Conservation (phyloP, 1,284 basidiomycete species). For the Omphalotus olearius region DNA sequence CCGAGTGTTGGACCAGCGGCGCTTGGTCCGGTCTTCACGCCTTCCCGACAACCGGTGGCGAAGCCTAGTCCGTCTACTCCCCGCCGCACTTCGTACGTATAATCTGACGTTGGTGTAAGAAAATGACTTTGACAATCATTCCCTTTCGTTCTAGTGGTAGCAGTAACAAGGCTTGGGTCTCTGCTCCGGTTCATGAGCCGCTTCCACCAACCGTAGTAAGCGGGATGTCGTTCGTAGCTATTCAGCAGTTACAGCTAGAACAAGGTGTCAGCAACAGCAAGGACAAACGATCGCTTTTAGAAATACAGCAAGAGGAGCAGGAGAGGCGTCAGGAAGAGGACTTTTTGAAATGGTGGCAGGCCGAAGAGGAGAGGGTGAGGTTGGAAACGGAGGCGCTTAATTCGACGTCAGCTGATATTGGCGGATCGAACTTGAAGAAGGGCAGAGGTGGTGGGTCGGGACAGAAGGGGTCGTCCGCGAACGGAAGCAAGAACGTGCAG, state of each 20-base stretch:
- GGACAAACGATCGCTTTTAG: slow-evolving; percentile 62
- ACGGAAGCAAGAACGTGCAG: neutral
- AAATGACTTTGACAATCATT: slow-evolving; percentile 2
- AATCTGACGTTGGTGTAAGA: neutral
- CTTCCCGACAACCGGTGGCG: slow-evolving; percentile 38
- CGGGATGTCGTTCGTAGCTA: slow-evolving; percentile 71
- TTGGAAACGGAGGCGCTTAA: slow-evolving; percentile 33
- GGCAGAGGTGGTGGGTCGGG: no score
- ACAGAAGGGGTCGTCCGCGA: no score
- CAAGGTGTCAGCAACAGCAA: slow-evolving; percentile 37
- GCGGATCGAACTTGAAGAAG: no score
- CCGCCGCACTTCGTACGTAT: slow-evolving; percentile 36
- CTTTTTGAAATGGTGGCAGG: slow-evolving; percentile 84
- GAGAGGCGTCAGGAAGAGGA: slow-evolving; percentile 64
- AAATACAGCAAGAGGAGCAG: slow-evolving; percentile 84
- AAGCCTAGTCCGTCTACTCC: slow-evolving; percentile 16
- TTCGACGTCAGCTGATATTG: no score
- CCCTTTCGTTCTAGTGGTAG: slow-evolving; percentile 29
- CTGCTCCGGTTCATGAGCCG: slow-evolving; percentile 41
- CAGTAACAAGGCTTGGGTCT: slow-evolving; percentile 51
- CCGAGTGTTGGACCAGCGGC: slow-evolving; percentile 24
- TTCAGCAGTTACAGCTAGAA: slow-evolving; percentile 75
- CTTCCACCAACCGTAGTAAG: slow-evolving; percentile 27
- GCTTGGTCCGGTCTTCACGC: slow-evolving; percentile 59
- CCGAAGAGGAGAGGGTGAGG: slow-evolving; percentile 68